Evolutionary conservation across 495 filamentous ascomycete species (phyloP), one percentile per base, ranked within the genome.

Genomic region (Cercophora newfieldiana): DNA sequence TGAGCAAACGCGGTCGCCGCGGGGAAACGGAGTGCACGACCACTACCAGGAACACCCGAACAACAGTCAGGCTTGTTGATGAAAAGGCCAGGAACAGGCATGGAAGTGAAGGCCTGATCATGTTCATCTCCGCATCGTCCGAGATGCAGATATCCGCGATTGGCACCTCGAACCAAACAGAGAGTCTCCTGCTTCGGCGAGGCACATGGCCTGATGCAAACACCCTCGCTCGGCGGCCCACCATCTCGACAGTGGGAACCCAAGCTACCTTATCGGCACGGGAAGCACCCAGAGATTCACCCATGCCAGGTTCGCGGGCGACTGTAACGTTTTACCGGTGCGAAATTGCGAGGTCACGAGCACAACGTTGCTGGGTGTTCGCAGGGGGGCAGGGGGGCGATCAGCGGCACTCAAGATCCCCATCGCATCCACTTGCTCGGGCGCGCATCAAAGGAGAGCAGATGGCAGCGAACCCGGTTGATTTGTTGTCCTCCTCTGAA

Each of bases 181-280:
- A 66, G 59, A 59, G 50, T 50, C 22, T 33, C 16, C n/a, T 33
- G 44, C 14, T 24, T 44, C 68, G 74, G 70, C 68, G 66, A 73
- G 22, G 61, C 58, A 72, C 74, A 74, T 66, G 64, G 60, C 57
- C 57, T 55, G 63, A 60, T 72, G 72, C 68, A 71, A 67, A 74
- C 59, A 49, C 66, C 68, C 69, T 57, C 19, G 18, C 28, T 57
- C 30, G 26, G 55, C 28, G 59, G 1, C 16, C 29, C 51, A 53
- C 25, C n/a, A 28, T 16, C 44, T 33, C 61, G 25, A 63, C 29
- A 12, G 47, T 18, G 3, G 12, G 48, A 31, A 16, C 19, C n/a
- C 61, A n/a, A 29, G 25, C 10, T 28, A 44, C 21, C 29, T 18
- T 60, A 14, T 21, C 31, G 7, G 33, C 26, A 19, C 19, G 21